Evolutionary conservation across 73 alveolate genomes (phyloP).

Genomic region (Paramecium bursaria): DNA sequence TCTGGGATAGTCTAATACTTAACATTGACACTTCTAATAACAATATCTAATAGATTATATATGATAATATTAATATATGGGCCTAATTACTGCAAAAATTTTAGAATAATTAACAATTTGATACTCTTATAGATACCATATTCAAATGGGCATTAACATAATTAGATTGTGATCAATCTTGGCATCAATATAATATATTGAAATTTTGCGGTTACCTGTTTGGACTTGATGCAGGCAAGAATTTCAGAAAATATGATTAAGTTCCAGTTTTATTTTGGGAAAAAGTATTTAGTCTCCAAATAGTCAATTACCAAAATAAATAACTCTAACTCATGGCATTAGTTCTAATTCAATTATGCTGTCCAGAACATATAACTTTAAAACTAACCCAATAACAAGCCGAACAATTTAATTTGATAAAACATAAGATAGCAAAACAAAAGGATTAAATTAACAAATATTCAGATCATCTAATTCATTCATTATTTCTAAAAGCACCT

Average conservation of each 20-base stretch:
- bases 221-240: conserved; percentile 46
- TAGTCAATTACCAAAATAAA: conserved; percentile 4
- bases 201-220: conserved; percentile 52
- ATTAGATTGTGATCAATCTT: conserved; percentile 30
- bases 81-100: conserved; percentile 32
- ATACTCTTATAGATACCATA: conserved; percentile 18
- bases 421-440: conserved; percentile 3
- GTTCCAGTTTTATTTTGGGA: background rate
- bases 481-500: background rate
- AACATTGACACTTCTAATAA: conserved; percentile 25
- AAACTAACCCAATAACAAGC: conserved; percentile 11
- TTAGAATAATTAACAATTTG: background rate
- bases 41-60: background rate
- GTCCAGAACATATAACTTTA: conserved; percentile 23
- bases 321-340: conserved; percentile 28
- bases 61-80: conserved; percentile 26
- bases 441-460: conserved; percentile 52
- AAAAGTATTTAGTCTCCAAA: background rate
- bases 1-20: conserved; percentile 8
- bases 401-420: conserved; percentile 3
- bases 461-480: conserved; percentile 12
- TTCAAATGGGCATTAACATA: conserved; percentile 37
- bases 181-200: conserved; percentile 50
- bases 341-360: conserved; percentile 22
- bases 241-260: background rate